Evolutionary conservation across 768 basidiomycete species (phyloP), one percentile per base, ranked within the genome.

Genomic region (Gloeostereum incarnatum): DNA sequence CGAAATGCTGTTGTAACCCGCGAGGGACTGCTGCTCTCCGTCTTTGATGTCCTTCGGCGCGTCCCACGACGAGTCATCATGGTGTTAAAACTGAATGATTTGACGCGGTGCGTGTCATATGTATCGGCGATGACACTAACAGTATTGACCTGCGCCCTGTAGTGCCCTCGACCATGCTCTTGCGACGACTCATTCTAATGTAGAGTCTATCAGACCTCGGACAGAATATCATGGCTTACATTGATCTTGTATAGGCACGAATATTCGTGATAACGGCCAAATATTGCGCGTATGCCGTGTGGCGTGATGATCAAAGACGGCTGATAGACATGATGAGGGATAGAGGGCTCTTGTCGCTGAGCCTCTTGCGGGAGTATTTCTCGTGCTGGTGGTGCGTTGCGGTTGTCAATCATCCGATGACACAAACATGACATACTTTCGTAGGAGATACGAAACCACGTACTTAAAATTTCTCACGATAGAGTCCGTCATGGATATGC

Each of bases 191-290:
- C 72, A 90, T 58, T 81, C 86, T 4, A 78, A 75, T 54, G 83
- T 79, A 48, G 35, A 66, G 49, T 35, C 25, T 23, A 17, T 14
- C 8, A 34, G 29, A n/a, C 17, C 14, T n/a, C n/a, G n/a, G n/a
- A n/a, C n/a, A n/a, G n/a, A n/a, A 5, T 31, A 14, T 26, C 5
- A 26, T 14, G 17, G 8, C 13, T 37, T 36, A 36, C 34, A 31
- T 14, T 46, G 9, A 22, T 22, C 48, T 55, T 33, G 51, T 54
- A 11, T 54, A 88, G 71, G 68, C 80, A 41, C 83, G 94, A 14
- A 78, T 98, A 53, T 98, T 97, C 57, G 54, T 97, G 22, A 83
- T 97, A 41, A 84, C 85, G 11, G 92, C 91, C 5, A 82, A 86
- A 51, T 94, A 87, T 59, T 96, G 93, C 54, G 68, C 78, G 36